Base-by-base conservation (phyloP, 768 basidiomycete genomes). In the Mycena filopes region DNA sequence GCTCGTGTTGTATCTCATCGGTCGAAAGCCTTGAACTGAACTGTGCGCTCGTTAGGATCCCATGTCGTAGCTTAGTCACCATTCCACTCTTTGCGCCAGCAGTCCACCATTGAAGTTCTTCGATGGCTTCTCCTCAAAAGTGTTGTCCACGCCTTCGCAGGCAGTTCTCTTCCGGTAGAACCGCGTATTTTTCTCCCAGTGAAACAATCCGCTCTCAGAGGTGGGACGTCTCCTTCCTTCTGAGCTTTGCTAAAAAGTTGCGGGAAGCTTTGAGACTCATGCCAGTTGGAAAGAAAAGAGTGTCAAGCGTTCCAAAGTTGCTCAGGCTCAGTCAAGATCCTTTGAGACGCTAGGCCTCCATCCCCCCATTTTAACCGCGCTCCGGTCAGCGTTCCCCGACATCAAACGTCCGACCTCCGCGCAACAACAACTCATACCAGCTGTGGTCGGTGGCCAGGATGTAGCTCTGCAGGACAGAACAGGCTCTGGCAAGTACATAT, bases 401-500 rank as follows among this genome's bases (percentile, higher is more conserved):
- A 81, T 93, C 29, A 73, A 77, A 63, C 61, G 74, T 40, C 90
- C 91, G 4, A 93, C 92, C 0, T 74, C 78, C 15, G 83, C 84
- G 33, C 92, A 94, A 72, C 78, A 74, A 45, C 77, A 78, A 55
- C 84, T 93, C 56, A 88, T 93, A 60, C 85, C 86, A 4, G 90
- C 87, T 20, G 80, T 92, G 11, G 63, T 89, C 31, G 72, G 73
- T 21, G 83, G 82, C 9, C 83, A 83, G 70, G 88, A 93, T 73
- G 80, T 93, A 20, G 75, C 93, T 16, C 69, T 94, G 56, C 88
- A 86, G 66, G 92, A 92, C 66, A 78, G 79, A 26, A 91, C 92
- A n/a, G 92, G 93, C 6, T 86, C 88, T 47, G 93, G 92, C 79
- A 94, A 94, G 92, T 93, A 73, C 64, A 90, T 80, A 42, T 53